Evolutionary conservation across 331 rosid species (phyloP).

Genomic region (Malus hybrid): DNA sequence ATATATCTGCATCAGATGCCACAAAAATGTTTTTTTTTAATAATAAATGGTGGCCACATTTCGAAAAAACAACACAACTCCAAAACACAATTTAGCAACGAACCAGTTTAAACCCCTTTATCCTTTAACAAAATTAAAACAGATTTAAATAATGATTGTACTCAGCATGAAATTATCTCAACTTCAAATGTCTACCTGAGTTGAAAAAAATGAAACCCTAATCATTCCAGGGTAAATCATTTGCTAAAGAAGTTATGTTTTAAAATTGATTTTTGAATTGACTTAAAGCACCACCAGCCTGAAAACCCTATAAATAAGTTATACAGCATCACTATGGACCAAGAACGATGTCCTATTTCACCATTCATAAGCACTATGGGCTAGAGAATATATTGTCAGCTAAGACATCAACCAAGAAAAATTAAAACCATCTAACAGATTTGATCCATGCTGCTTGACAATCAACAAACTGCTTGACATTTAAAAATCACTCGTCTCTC

Average conservation of each 20-base stretch:
- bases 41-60: not conserved
- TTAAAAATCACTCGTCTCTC: too few species aligned
- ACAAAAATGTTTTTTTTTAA: not conserved
- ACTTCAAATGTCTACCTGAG: not conserved
- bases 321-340: not conserved
- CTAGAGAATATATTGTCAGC: not conserved
- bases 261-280: not conserved
- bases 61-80: not conserved
- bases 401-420: not conserved
- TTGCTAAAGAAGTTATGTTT: not conserved
- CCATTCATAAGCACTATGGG: not conserved
- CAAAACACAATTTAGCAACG: not conserved
- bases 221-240: not conserved
- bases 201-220: not conserved
- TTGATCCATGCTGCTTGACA: not conserved
- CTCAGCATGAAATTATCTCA: not conserved
- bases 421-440: not conserved
- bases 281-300: not conserved
- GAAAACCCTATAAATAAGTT: not conserved
- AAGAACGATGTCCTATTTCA: not conserved
- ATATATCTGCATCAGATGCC: conserved; percentile 55
- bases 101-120: not conserved
- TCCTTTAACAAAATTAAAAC: not conserved
- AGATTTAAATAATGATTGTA: not conserved
- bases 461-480: not conserved